A percentile compares a stretch with the other conserved stretches of the same genome.
phyloP scores from a whole-genome alignment of 768 basidiomycete species.

The Suillus tomentosus region DNA sequence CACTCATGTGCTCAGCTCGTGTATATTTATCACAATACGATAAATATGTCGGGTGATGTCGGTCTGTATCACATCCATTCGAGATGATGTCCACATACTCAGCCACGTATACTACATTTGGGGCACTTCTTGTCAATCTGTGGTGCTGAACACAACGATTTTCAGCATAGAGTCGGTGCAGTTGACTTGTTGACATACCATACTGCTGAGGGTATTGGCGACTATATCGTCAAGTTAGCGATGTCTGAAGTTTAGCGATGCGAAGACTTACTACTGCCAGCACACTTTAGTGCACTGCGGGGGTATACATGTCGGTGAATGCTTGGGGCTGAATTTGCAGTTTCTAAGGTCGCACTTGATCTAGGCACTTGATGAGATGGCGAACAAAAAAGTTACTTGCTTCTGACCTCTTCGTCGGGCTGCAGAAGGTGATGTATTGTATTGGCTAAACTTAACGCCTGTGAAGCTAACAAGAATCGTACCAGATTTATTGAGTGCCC shows the following conservation, averaged over 20 bases:
- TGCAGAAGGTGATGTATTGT: constrained; percentile 22
- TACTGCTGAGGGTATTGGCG: constrained; percentile 70
- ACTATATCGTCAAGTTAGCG: constrained; percentile 35
- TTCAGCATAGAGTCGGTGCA: constrained; percentile 9
- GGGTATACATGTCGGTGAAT: constrained; percentile 50
- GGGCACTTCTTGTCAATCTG: constrained; percentile 64
- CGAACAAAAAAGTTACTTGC: constrained; percentile 8
- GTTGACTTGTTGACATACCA: constrained; percentile 35
- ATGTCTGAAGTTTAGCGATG: not conserved
- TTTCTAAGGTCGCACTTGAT: constrained; percentile 60
- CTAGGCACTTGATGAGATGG: constrained; percentile 33
- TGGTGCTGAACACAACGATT: constrained; percentile 42
- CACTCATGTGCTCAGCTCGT: constrained; percentile 17
- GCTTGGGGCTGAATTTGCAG: constrained; percentile 66
- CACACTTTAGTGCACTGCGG: constrained; percentile 57
- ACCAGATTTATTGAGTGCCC: constrained; percentile 56
- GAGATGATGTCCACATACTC: constrained; percentile 12
- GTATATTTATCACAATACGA: not conserved
- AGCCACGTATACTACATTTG: constrained; percentile 35
- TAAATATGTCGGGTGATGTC: constrained; percentile 10
- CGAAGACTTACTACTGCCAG: constrained; percentile 66
- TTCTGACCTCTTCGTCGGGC: constrained; percentile 60
- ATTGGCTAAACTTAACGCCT: not conserved
- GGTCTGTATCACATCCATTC: constrained; percentile 12
- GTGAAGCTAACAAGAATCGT: constrained; percentile 16